Evolutionary conservation across 192 early-diverging fungal species (phyloP), one percentile per base, ranked within the genome.

Genomic region (Physocladia obscura): DNA sequence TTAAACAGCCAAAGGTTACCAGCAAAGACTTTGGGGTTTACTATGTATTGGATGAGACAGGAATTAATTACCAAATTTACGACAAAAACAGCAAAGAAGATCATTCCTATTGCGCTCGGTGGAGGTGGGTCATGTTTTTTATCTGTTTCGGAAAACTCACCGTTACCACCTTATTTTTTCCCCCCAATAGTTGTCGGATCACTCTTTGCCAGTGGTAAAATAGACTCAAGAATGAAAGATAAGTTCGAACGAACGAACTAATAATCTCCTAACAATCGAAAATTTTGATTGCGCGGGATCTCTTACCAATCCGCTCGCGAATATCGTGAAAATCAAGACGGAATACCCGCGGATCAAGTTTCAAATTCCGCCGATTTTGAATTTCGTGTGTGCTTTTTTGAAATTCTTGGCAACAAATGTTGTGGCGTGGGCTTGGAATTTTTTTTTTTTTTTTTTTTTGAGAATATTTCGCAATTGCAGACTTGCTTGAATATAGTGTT

Each of bases 141-240:
- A 63, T 61, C 27, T 49, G 32, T n/a, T n/a, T n/a, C n/a, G n/a
- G n/a, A n/a, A n/a, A n/a, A n/a, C n/a, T n/a, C n/a, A n/a, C n/a
- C n/a, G n/a, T n/a, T n/a, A n/a, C n/a, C n/a, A n/a, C n/a, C n/a
- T n/a, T n/a, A n/a, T n/a, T n/a, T n/a, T n/a, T n/a, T n/a, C n/a
- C n/a, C n/a, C n/a, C n/a, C n/a, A 24, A 29, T 37, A 67, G 77
- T 75, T 4, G 47, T 81, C 27, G 74, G 70, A 24, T 67, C 75
- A 31, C 26, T 82, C 11, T 70, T 86, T 47, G 80, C 80, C 11
- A 81, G 79, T 70, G 84, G 84, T 2, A 83, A 86, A 70, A 86
- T 84, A 3, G 83, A 81, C 29, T 65, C 60, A 44, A 84, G 82
- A 40, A 84, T 86, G 76, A 86, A 83, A 4, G 69, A 50, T 57